These are phyloP conservation scores for Paramecium biaurelia DNA, from an alignment of 73 alveolate genomes.

Conservation along the genomic window DNA sequence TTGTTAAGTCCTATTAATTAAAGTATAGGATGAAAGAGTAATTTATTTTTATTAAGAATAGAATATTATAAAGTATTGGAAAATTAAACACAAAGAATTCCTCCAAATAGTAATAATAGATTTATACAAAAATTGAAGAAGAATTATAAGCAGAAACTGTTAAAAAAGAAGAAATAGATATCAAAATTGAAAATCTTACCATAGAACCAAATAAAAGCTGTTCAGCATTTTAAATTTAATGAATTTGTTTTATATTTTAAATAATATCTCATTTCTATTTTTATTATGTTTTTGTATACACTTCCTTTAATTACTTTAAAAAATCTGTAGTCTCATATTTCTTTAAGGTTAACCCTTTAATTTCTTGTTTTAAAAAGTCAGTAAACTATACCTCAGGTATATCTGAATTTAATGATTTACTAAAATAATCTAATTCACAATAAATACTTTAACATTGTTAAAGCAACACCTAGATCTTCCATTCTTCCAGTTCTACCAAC, in stretches of 20 bases:
- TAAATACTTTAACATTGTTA: constrained; percentile 22
- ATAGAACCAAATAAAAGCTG: background rate
- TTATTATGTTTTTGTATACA: background rate
- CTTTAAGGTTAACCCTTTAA: background rate
- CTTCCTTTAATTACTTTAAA: background rate
- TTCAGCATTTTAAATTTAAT: background rate
- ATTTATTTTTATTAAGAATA: background rate
- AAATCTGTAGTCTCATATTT: background rate
- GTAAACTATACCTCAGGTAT: background rate
- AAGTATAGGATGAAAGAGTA: constrained; percentile 5
- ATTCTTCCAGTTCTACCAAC: constrained; percentile 55
- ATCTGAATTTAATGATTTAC: background rate
- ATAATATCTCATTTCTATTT: background rate
- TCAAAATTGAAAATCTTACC: background rate
- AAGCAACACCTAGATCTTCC: constrained; percentile 48
- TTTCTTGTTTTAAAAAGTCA: background rate
- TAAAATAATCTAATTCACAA: background rate
- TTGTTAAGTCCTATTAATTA: background rate
- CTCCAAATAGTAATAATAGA: background rate
- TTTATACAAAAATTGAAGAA: background rate
- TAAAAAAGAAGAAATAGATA: background rate
- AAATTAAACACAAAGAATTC: background rate
- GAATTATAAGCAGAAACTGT: background rate
- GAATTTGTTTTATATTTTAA: background rate
- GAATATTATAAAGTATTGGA: background rate